A percentile compares a stretch with the other conserved stretches of the same genome.
Conservation (phyloP, 2,329 filamentous ascomycete genomes). For the Penicillium freii region DNA sequence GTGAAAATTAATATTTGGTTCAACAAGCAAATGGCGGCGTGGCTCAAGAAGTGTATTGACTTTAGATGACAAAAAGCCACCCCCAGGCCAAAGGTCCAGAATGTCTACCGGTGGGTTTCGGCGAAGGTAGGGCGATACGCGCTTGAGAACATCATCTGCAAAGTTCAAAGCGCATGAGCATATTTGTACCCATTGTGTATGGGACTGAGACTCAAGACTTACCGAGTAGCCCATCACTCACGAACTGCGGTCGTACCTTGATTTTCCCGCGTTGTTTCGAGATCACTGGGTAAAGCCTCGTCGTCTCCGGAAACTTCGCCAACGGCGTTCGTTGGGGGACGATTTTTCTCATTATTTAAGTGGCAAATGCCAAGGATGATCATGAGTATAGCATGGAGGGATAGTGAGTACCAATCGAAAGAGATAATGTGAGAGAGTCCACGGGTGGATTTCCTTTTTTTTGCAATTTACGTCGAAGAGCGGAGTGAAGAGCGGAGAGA, state of each 20-base stretch:
- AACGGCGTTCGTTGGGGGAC: not conserved
- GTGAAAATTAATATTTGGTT: constrained; percentile 58
- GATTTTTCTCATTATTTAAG: not conserved
- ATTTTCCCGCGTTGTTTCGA: constrained; percentile 1
- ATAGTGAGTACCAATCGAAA: not conserved
- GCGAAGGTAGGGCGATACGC: constrained; percentile 66
- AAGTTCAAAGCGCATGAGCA: constrained; percentile 16
- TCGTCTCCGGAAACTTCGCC: constrained; percentile 24
- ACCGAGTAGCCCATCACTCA: constrained; percentile 38
- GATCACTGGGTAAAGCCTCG: constrained; percentile 1
- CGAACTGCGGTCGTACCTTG: constrained; percentile 22
- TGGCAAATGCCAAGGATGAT: not conserved
- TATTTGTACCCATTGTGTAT: not conserved
- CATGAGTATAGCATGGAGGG: not conserved
- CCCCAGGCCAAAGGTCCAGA: constrained; percentile 80
- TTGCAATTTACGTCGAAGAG: not conserved
- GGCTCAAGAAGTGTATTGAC: constrained; percentile 74
- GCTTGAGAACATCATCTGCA: constrained; percentile 65
- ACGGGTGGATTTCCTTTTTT: not conserved
- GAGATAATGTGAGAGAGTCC: not conserved
- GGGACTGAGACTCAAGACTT: constrained; percentile 9
- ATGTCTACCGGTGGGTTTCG: constrained; percentile 77
- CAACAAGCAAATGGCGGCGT: constrained; percentile 78
- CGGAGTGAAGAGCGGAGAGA: constrained; percentile 11
- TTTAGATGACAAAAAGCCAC: constrained; percentile 73